These are phyloP conservation scores for Sarocladium oryzae DNA, from an alignment of 2,329 filamentous ascomycete genomes.

Conservation along the genomic window DNA sequence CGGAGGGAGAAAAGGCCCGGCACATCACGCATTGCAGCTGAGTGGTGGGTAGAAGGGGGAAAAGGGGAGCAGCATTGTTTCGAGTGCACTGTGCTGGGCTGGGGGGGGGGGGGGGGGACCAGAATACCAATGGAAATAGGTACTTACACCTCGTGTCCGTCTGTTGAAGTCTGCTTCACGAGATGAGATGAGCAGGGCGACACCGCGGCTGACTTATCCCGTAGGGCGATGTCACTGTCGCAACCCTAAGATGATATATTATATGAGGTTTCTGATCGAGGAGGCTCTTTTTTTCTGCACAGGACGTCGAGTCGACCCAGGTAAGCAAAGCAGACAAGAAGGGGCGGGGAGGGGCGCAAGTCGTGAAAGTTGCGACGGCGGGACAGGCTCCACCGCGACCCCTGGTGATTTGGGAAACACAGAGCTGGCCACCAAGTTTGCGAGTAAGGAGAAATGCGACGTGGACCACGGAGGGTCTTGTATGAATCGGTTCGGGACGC, in stretches of 20 bases:
- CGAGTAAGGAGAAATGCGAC: background rate
- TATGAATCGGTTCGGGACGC: background rate
- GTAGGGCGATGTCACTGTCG: too few relatives aligned
- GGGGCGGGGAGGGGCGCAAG: background rate
- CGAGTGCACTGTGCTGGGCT: background rate
- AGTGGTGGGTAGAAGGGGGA: slow-evolving; percentile 2
- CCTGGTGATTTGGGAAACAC: slow-evolving; percentile 6
- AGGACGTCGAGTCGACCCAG: too few relatives aligned
- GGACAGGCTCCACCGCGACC: slow-evolving; percentile 7
- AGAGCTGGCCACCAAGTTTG: background rate
- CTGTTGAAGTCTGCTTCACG: too few relatives aligned
- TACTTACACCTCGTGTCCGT: too few relatives aligned
- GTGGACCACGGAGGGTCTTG: background rate
- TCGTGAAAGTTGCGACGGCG: background rate
- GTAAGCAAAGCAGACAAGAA: background rate
- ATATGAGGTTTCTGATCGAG: too few relatives aligned
- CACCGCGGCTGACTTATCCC: too few relatives aligned
- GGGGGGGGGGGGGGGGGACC: background rate
- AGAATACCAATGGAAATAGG: background rate
- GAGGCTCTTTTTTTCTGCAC: too few relatives aligned
- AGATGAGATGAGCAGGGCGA: too few relatives aligned
- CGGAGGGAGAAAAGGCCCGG: slow-evolving; percentile 1
- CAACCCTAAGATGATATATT: too few relatives aligned
- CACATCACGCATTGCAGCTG: slow-evolving; percentile 3
- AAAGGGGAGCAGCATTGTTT: background rate